Percentiles rank a stretch among this genome's conserved stretches.
Conservation (phyloP, 1,284 basidiomycete species). For the Malassezia pachydermatis region DNA sequence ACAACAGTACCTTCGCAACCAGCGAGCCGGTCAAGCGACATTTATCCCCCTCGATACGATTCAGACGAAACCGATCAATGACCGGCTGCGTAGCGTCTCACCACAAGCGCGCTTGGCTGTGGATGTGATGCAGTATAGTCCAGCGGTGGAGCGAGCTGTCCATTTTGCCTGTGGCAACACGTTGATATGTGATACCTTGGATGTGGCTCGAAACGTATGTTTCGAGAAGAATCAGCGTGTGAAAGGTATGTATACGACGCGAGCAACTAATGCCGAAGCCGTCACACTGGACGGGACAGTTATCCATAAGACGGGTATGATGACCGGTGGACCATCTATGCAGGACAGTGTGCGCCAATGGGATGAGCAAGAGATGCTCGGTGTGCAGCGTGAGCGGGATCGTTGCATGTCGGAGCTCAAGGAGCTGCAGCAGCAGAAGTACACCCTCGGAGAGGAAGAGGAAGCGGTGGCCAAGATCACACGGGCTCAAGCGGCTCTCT, state of each 20-base stretch:
- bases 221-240: slow-evolving; percentile 92
- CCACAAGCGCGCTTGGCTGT: slow-evolving; percentile 85
- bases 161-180: slow-evolving; percentile 92
- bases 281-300: slow-evolving; percentile 93
- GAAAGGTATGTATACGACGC: slow-evolving; percentile 61
- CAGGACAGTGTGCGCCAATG: slow-evolving; percentile 57
- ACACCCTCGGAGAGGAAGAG: slow-evolving; percentile 71
- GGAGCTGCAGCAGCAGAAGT: slow-evolving; percentile 70
- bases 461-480: slow-evolving; percentile 64
- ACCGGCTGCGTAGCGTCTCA: slow-evolving; percentile 82
- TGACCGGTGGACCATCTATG: slow-evolving; percentile 75
- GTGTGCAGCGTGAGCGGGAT: slow-evolving; percentile 60
- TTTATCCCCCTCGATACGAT: slow-evolving; percentile 96
- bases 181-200: slow-evolving; percentile 87
- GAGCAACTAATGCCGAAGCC: slow-evolving; percentile 54
- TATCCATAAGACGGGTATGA: slow-evolving; percentile 92
- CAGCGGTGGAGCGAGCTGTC: slow-evolving; percentile 67
- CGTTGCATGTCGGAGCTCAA: slow-evolving; percentile 66
- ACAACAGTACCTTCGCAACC: slow-evolving; percentile 72
- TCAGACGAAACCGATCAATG: slow-evolving; percentile 82
- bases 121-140: slow-evolving; percentile 58
- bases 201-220: slow-evolving; percentile 75
- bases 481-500: slow-evolving; percentile 64
- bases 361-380: slow-evolving; percentile 85
- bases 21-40: slow-evolving; percentile 85